phyloP scores from a whole-genome alignment of 345 rosid species.

The Corchorus olitorius region DNA sequence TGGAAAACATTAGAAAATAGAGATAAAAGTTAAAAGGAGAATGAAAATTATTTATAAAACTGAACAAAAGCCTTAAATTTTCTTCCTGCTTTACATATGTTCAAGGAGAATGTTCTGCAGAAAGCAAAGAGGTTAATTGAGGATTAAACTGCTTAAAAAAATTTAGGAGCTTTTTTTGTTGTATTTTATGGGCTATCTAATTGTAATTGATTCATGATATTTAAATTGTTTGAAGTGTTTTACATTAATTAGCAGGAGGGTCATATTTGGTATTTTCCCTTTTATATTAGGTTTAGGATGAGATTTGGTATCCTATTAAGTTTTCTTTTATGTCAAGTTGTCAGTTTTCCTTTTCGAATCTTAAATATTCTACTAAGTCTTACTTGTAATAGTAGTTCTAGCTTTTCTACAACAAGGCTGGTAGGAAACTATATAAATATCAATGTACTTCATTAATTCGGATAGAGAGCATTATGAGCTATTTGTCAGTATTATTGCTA shows the following conservation, averaged over 20 bases:
- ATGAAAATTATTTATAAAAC: background rate
- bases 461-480: background rate
- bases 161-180: background rate
- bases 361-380: background rate
- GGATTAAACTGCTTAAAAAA: background rate
- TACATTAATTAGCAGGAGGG: background rate
- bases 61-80: background rate
- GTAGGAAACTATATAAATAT: too few species aligned
- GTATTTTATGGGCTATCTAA: background rate
- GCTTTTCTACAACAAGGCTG: too few species aligned
- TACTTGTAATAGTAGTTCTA: too few species aligned
- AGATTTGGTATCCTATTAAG: background rate
- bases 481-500: background rate
- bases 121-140: background rate
- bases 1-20: background rate
- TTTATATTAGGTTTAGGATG: background rate
- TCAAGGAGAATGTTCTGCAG: background rate
- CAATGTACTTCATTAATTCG: background rate
- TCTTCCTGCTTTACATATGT: background rate
- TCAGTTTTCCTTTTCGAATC: background rate
- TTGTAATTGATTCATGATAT: background rate
- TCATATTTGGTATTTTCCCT: too few species aligned
- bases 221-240: background rate
- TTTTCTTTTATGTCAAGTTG: background rate
- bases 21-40: background rate